These are phyloP conservation scores for Coelastrella sp. DNA, from an alignment of 139 green algal species.

Conservation along the genomic window DNA sequence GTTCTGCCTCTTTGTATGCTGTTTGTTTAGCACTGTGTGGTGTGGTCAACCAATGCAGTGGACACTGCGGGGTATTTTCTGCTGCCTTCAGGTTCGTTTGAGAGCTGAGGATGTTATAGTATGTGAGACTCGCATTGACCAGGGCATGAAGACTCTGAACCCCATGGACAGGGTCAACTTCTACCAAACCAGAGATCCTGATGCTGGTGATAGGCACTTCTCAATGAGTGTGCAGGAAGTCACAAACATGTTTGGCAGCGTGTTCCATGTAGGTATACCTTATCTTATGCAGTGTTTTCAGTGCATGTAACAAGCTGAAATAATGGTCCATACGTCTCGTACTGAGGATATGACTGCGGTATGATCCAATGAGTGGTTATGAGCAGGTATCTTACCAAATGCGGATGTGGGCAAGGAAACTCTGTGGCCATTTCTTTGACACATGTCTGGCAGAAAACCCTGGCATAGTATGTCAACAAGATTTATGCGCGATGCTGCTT, in stretches of 20 bases:
- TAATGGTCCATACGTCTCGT: too few species aligned
- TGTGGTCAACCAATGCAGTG: too few species aligned
- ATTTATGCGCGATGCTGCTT: not conserved
- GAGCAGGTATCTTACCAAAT: too few species aligned
- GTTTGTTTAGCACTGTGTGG: too few species aligned
- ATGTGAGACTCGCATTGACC: slow-evolving; percentile 78
- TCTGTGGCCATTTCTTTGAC: too few species aligned
- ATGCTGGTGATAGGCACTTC: not conserved
- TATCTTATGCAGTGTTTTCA: too few species aligned
- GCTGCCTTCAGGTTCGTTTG: not conserved
- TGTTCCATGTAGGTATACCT: slow-evolving; percentile 19
- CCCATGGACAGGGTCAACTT: slow-evolving; percentile 79
- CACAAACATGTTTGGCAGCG: slow-evolving; percentile 33
- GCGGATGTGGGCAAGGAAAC: too few species aligned
- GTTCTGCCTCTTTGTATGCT: not conserved
- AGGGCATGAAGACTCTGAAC: slow-evolving; percentile 65
- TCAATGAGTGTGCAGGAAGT: not conserved
- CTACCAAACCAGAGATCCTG: slow-evolving; percentile 63
- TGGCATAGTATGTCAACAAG: not conserved
- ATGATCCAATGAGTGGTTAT: too few species aligned
- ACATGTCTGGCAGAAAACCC: too few species aligned
- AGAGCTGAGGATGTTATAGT: slow-evolving; percentile 70
- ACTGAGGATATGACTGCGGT: too few species aligned
- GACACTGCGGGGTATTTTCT: too few species aligned
- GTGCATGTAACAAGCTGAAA: too few species aligned